phyloP scores from a whole-genome alignment of 495 filamentous ascomycete genomes.

The Pseudevernia furfuracea region DNA sequence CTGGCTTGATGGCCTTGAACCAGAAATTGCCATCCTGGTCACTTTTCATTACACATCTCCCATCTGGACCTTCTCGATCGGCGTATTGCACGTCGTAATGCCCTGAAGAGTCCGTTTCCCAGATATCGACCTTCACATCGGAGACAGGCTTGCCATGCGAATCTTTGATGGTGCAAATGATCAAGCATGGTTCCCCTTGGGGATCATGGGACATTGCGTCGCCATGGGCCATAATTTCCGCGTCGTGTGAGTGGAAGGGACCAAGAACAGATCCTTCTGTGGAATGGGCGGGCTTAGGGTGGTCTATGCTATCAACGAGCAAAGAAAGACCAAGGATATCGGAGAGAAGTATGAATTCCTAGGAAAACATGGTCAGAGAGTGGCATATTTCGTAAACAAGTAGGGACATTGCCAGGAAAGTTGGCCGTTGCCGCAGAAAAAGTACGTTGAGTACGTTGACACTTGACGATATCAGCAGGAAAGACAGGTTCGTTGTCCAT shows the following conservation, averaged over 20 bases:
- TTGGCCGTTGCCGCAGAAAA: background rate
- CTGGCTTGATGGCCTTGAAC: constrained; percentile 82
- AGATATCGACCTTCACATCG: constrained; percentile 77
- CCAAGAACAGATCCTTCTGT: constrained; percentile 89
- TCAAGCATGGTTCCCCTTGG: constrained; percentile 62
- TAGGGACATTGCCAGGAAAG: background rate
- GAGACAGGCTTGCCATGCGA: constrained; percentile 56
- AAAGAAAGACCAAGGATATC: constrained; percentile 85
- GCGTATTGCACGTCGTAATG: constrained; percentile 87
- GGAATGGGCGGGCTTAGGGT: constrained; percentile 66
- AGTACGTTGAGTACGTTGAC: background rate
- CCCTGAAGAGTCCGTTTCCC: constrained; percentile 84
- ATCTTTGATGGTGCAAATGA: constrained; percentile 69
- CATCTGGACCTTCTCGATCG: constrained; percentile 62
- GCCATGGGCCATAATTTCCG: constrained; percentile 56
- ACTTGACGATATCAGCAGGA: background rate
- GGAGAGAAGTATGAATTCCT: constrained; percentile 93
- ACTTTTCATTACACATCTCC: constrained; percentile 68
- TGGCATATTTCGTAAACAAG: background rate
- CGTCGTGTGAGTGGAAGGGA: constrained; percentile 91
- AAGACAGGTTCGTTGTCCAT: background rate
- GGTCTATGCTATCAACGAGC: constrained; percentile 84
- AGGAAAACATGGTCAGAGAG: background rate
- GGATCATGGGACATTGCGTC: constrained; percentile 64
- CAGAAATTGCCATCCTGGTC: constrained; percentile 69